Evolutionary conservation across 139 green algal species (phyloP), one percentile per base, ranked within the genome.

Genomic region (Spirogloea muscicola): DNA sequence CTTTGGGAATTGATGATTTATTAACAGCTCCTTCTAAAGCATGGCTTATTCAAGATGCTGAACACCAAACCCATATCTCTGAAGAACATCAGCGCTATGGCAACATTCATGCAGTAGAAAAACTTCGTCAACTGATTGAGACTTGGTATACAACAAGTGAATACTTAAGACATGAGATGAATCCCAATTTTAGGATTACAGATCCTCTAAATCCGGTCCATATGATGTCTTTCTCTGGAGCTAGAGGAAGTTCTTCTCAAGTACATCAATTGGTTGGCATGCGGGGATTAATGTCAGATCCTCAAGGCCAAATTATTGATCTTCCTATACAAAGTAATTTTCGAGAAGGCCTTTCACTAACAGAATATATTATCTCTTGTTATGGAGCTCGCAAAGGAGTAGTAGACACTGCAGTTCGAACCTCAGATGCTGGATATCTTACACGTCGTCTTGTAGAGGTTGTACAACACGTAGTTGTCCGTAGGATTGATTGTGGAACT

Each of bases 361-460:
- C 59, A 57, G 80, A 89, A 80, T 89, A 89, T 81, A 25, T 88
- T 61, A 87, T 89, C 75, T 89, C 84, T 72, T 86, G 64, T 76
- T 85, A 87, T 82, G 84, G 84, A 27, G 84, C 83, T 5, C 71
- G 83, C 64, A 90, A 89, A 84, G 79, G 79, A 46, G 40, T 89
- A 61, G 81, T 84, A 41, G 84, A 89, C 84, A 88, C 84, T 33
- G 83, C 81, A 29, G 63, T 90, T 61, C 42, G 66, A 67, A 87
- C 85, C 52, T 81, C 84, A 52, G 72, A 85, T 79, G 59, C 86
- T 44, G 85, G 85, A 21, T 89, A 89, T 55, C 81, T 91, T 78
- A 67, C 84, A 81, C 48, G 82, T 59, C 52, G 85, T 65, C 73
- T 89, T 63, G 85, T 89, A 39, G 85, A 89, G 78, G 84, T 86